Evolutionary conservation across 768 basidiomycete species (phyloP).

Genomic region (Rhodotorula toruloides): DNA sequence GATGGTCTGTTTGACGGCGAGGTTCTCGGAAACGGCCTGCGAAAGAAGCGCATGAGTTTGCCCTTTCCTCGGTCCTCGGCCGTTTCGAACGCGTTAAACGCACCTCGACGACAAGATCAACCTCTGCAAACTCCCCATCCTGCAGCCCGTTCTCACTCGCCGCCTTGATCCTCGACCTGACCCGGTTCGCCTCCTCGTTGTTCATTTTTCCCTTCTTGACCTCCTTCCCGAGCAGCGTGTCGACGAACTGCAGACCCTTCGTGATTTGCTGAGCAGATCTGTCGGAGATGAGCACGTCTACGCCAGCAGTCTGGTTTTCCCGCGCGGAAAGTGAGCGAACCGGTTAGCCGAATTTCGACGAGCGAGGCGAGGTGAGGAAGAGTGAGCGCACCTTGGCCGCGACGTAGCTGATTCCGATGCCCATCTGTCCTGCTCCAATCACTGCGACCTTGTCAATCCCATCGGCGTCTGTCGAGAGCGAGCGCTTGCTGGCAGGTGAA

Average conservation of each 20-base stretch:
- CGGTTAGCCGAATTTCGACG: neutral
- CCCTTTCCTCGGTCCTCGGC: too few species aligned
- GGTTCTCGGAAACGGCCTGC: constrained; percentile 80
- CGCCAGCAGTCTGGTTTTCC: constrained; percentile 64
- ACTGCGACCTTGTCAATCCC: neutral
- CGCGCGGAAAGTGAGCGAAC: neutral
- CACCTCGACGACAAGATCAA: constrained; percentile 87
- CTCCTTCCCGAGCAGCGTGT: constrained; percentile 82
- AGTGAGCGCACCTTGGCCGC: constrained; percentile 41
- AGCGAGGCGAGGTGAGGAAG: neutral
- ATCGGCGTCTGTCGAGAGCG: neutral
- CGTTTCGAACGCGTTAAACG: constrained; percentile 32
- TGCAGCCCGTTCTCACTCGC: constrained; percentile 51
- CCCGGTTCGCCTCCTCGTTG: constrained; percentile 65
- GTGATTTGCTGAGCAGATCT: constrained; percentile 65
- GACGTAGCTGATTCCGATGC: constrained; percentile 85
- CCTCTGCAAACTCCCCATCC: constrained; percentile 62
- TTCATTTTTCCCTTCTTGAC: constrained; percentile 71
- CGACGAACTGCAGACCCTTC: constrained; percentile 63
- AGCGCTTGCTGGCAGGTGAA: neutral
- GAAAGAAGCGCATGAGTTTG: neutral
- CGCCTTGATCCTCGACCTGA: constrained; percentile 60
- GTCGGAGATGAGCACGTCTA: constrained; percentile 82
- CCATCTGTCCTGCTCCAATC: constrained; percentile 51
- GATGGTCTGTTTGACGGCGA: constrained; percentile 69